phyloP scores from a whole-genome alignment of 345 rosid genomes.

The Eucalyptus decipiens region DNA sequence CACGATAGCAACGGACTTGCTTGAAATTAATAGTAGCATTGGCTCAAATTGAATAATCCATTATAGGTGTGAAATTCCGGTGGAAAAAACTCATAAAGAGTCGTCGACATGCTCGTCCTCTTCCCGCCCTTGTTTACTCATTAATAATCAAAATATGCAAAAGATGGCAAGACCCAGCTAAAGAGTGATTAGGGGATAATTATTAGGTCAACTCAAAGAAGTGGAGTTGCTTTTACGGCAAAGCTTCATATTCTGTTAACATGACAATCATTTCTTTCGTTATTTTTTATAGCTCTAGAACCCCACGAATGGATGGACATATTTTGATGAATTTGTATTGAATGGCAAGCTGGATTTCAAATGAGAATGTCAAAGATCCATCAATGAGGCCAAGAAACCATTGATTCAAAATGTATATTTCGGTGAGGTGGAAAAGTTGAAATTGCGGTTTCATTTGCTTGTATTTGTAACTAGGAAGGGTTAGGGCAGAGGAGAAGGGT shows the following conservation, averaged over 20 bases:
- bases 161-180: not conserved
- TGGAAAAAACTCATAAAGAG: not conserved
- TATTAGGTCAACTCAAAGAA: not conserved
- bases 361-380: not conserved
- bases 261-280: not conserved
- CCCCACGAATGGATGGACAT: not conserved
- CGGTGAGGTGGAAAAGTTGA: not conserved
- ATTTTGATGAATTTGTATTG: not conserved
- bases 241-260: not conserved
- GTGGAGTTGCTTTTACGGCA: not conserved
- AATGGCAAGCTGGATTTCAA: not conserved
- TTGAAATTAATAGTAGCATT: not conserved
- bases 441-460: not conserved
- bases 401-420: not conserved
- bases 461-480: not conserved
- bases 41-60: not conserved
- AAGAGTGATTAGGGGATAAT: not conserved
- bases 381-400: not conserved
- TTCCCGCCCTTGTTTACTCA: not conserved
- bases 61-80: not conserved
- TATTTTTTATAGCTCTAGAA: too few relatives aligned
- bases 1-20: accelerated
- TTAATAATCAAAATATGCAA: not conserved
- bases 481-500: not conserved
- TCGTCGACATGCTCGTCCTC: not conserved